Evolutionary conservation across 495 filamentous ascomycete genomes (phyloP).

Genomic region (Beverwykella pulmonaria): DNA sequence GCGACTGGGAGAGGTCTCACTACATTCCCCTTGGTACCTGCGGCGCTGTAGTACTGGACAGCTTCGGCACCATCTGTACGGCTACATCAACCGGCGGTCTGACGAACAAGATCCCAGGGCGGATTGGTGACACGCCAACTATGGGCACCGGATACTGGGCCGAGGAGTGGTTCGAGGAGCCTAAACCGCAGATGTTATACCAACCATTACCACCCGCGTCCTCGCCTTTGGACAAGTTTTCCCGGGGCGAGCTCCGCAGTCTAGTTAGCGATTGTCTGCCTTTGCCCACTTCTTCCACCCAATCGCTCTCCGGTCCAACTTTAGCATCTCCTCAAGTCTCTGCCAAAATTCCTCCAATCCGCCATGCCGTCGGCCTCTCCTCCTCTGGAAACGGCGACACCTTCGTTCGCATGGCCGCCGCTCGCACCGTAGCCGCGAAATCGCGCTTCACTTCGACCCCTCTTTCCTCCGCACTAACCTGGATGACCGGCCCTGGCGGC

Average conservation of each 20-base stretch:
- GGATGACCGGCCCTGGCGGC: constrained; percentile 69
- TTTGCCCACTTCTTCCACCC: not conserved
- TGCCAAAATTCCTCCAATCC: constrained; percentile 10
- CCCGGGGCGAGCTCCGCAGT: constrained; percentile 20
- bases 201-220: constrained; percentile 7
- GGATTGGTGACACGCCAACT: constrained; percentile 86
- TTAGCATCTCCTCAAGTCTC: not conserved
- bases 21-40: constrained; percentile 83
- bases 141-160: constrained; percentile 90
- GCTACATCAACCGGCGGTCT: constrained; percentile 87
- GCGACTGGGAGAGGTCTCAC: constrained; percentile 53
- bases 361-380: constrained; percentile 64
- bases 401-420: constrained; percentile 75
- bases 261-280: constrained; percentile 31
- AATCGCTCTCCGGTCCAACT: not conserved
- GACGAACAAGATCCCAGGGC: constrained; percentile 84
- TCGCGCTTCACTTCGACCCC: constrained; percentile 60
- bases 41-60: constrained; percentile 79
- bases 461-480: constrained; percentile 56
- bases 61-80: constrained; percentile 68
- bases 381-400: constrained; percentile 92
- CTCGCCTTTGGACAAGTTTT: constrained; percentile 26
- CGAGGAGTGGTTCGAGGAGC: constrained; percentile 66
- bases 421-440: constrained; percentile 71
- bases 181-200: constrained; percentile 26